phyloP scores from a whole-genome alignment of 805 yeast genomes.

The Yarrowia alimentaria region DNA sequence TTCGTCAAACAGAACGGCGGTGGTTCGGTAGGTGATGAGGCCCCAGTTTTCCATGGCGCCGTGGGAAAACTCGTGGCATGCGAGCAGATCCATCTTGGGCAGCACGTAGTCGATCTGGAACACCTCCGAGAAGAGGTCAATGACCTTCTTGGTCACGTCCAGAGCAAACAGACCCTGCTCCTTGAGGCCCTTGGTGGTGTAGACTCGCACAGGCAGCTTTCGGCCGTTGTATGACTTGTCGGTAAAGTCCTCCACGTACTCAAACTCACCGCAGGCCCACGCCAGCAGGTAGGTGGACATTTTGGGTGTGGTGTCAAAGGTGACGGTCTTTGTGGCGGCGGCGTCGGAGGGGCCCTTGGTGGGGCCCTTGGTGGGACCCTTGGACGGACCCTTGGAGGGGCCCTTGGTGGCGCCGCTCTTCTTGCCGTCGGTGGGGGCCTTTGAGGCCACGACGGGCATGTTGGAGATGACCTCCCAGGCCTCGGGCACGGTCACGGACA shows the following conservation, averaged over 20 bases:
- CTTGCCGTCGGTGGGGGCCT: conserved; percentile 51
- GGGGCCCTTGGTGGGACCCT: conserved; percentile 28
- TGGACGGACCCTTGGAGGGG: conserved; percentile 22
- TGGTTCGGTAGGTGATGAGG: conserved; percentile 73
- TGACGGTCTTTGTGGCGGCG: conserved; percentile 75
- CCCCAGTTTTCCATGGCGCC: conserved; percentile 88
- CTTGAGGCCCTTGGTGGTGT: conserved; percentile 75
- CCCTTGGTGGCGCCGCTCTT: conserved; percentile 49
- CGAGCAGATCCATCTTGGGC: conserved; percentile 80
- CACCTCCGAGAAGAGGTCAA: conserved; percentile 67
- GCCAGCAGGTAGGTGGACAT: conserved; percentile 87
- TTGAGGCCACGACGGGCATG: conserved; percentile 62
- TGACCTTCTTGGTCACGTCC: conserved; percentile 70
- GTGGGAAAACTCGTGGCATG: conserved; percentile 78
- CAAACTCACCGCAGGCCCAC: conserved; percentile 76
- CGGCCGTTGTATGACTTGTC: conserved; percentile 47
- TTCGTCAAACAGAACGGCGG: conserved; percentile 68
- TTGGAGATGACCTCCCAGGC: conserved; percentile 40
- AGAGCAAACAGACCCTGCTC: conserved; percentile 70
- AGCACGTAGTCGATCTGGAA: conserved; percentile 75
- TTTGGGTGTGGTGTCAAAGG: conserved; percentile 74
- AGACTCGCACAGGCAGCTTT: conserved; percentile 74
- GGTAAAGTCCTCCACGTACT: conserved; percentile 59
- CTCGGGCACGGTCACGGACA: conserved; percentile 51
- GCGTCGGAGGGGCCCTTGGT: conserved; percentile 39